Conservation (phyloP, 805 yeast genomes). For the Zygoascus tannicola region DNA sequence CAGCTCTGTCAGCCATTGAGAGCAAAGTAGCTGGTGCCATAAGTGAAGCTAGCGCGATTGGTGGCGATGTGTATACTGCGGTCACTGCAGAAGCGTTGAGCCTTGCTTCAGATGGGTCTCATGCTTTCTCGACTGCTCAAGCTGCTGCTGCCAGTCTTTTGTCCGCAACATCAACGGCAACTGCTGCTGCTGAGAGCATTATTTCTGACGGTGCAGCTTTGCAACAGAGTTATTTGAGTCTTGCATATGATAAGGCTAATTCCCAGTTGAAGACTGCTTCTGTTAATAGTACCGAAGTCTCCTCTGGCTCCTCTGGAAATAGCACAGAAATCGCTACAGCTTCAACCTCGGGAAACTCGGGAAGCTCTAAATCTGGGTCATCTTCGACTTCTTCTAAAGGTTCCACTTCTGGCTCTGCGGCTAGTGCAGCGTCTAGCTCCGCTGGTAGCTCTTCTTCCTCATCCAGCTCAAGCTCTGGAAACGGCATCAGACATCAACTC, state of each 20-base stretch:
- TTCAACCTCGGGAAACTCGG: not conserved
- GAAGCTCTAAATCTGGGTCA: not conserved
- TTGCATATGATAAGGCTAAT: not conserved
- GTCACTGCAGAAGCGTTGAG: constrained; percentile 1
- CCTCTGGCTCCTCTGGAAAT: not conserved
- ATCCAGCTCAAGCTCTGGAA: not conserved
- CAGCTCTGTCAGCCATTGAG: not conserved
- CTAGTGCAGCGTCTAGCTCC: not conserved
- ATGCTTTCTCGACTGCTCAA: constrained; percentile 2
- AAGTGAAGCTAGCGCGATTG: not conserved
- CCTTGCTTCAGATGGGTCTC: not conserved
- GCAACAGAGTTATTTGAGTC: not conserved
- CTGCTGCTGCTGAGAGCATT: not conserved
- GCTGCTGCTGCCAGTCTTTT: not conserved
- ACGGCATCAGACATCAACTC: too few relatives aligned
- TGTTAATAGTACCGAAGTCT: not conserved
- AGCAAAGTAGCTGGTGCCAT: not conserved
- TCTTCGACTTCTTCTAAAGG: not conserved
- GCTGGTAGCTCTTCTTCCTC: not conserved
- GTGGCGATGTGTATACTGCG: constrained; percentile 1
- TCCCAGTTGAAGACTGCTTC: not conserved
- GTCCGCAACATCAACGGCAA: not conserved
- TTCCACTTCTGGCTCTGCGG: not conserved
- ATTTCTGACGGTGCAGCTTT: not conserved
- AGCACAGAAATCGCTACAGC: not conserved